These are phyloP conservation scores for Coprinellus micaceus DNA, from an alignment of 768 basidiomycete species.

Conservation along the genomic window DNA sequence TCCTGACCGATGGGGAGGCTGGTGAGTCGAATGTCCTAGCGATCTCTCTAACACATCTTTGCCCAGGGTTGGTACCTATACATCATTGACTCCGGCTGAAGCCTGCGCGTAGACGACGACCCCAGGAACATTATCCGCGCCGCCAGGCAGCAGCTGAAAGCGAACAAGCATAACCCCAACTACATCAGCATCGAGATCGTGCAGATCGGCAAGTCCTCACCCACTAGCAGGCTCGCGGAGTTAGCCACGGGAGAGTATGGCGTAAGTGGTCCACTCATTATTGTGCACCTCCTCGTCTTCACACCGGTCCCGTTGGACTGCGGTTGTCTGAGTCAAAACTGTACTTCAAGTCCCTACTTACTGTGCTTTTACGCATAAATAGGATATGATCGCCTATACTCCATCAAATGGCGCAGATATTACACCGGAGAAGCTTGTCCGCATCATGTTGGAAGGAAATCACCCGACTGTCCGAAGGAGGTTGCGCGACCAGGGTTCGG, in stretches of 20 bases:
- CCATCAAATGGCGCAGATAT: constrained; percentile 21
- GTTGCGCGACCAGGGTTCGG: not conserved
- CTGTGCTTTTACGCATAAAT: not conserved
- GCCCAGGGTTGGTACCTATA: too few relatives aligned
- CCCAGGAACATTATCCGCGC: constrained; percentile 15
- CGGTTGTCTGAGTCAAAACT: not conserved
- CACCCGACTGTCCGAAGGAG: constrained; percentile 26
- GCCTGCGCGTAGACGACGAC: constrained; percentile 1
- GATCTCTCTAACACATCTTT: not conserved
- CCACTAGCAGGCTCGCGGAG: constrained; percentile 19
- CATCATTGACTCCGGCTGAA: too few relatives aligned
- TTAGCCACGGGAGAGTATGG: constrained; percentile 26
- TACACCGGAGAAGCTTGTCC: constrained; percentile 25
- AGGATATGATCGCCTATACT: constrained; percentile 33
- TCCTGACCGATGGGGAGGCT: constrained; percentile 31
- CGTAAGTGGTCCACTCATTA: too few relatives aligned
- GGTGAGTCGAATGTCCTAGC: constrained; percentile 14
- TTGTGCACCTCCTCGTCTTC: too few relatives aligned
- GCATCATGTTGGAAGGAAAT: constrained; percentile 31
- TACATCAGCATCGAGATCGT: constrained; percentile 31
- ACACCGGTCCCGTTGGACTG: not conserved
- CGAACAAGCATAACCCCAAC: constrained; percentile 29
- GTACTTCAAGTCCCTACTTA: too few relatives aligned
- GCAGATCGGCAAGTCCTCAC: constrained; percentile 27
- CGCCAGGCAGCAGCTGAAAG: constrained; percentile 21